phyloP scores from a whole-genome alignment of 2,329 filamentous ascomycete genomes.

The Conoideocrella luteorostrata region DNA sequence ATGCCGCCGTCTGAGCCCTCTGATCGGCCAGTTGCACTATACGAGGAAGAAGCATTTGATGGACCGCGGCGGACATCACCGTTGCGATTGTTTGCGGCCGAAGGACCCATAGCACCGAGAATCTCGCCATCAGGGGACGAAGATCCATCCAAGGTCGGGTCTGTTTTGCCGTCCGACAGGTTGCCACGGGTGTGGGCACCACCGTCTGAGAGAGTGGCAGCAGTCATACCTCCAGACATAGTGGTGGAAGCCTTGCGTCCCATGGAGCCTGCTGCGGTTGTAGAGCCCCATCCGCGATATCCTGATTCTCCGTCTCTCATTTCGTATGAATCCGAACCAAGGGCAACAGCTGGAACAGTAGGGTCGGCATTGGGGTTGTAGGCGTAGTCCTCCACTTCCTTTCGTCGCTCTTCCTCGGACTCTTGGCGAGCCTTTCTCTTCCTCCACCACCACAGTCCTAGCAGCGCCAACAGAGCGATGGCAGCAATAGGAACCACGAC shows the following conservation, averaged over 20 bases:
- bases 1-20: slow-evolving; percentile 53
- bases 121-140: slow-evolving; percentile 70
- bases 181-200: slow-evolving; percentile 61
- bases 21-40: slow-evolving; percentile 75
- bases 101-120: slow-evolving; percentile 73
- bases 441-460: slow-evolving; percentile 78
- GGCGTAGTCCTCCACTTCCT: slow-evolving; percentile 95
- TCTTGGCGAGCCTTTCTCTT: slow-evolving; percentile 80
- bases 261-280: slow-evolving; percentile 58
- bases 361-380: slow-evolving; percentile 98
- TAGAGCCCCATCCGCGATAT: slow-evolving; percentile 92
- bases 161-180: slow-evolving; percentile 63
- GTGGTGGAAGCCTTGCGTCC: slow-evolving; percentile 85
- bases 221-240: slow-evolving; percentile 66
- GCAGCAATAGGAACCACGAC: slow-evolving; percentile 90
- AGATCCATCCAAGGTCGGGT: slow-evolving; percentile 48
- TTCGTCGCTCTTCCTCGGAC: slow-evolving; percentile 80
- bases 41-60: slow-evolving; percentile 93
- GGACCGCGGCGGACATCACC: slow-evolving; percentile 77
- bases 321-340: slow-evolving; percentile 51
- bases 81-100: slow-evolving; percentile 56
- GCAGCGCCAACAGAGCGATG: slow-evolving; percentile 72
- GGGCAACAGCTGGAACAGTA: slow-evolving; percentile 52
- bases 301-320: slow-evolving; percentile 70
- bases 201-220: slow-evolving; percentile 65